Evolutionary conservation across 208 protist species (phyloP).

Genomic region (Naegleria lovaniensis): DNA sequence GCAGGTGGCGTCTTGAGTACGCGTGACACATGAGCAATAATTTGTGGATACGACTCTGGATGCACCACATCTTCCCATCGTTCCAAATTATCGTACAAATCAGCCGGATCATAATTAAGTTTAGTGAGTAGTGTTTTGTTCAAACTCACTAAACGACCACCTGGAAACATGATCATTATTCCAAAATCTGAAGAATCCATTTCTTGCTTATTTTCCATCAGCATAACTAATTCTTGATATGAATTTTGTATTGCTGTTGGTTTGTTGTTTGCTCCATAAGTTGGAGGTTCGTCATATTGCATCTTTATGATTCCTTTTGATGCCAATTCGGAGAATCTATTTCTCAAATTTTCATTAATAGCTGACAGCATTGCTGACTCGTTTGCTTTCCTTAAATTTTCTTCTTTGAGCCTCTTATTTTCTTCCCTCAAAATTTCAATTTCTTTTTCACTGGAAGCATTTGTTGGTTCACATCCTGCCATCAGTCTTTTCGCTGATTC

Average conservation of each 20-base stretch:
- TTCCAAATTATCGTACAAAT: not conserved
- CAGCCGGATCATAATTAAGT: not conserved
- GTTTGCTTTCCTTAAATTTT: not conserved
- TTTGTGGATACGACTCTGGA: not conserved
- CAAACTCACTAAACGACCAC: not conserved
- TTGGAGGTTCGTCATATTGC: not conserved
- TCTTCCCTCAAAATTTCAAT: not conserved
- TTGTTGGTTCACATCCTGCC: not conserved
- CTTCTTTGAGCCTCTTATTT: not conserved
- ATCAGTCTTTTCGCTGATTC: not conserved
- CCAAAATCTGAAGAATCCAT: slow-evolving; percentile 21
- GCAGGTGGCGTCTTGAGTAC: not conserved
- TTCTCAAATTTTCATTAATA: slow-evolving; percentile 9
- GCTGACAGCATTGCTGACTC: not conserved
- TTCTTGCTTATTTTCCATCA: slow-evolving; percentile 19
- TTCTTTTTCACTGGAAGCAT: not conserved
- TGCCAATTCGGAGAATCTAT: not conserved
- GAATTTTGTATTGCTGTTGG: not conserved
- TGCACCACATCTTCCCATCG: slow-evolving; percentile 26
- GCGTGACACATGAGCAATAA: not conserved
- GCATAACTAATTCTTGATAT: not conserved
- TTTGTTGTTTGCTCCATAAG: not conserved
- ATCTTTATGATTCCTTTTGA: not conserved
- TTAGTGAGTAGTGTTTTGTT: not conserved
- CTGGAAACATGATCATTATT: slow-evolving; percentile 3